Evolutionary conservation across 805 yeast species (phyloP).

Genomic region (Yarrowia divulgata): DNA sequence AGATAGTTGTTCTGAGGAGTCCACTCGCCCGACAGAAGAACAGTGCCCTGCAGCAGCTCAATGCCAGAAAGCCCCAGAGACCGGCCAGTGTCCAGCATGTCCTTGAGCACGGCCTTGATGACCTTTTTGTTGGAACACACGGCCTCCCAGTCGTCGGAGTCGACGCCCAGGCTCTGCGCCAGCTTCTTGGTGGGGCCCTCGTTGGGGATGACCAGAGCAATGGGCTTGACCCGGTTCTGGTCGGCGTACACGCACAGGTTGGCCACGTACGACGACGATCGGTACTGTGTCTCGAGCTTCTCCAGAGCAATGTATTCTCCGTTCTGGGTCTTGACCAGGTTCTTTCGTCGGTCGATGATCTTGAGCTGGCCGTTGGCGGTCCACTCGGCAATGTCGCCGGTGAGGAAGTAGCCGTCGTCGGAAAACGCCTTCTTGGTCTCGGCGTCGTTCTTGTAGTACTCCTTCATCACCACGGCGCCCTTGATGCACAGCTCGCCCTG

Average conservation of each 20-base stretch:
- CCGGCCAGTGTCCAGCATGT: conserved; percentile 76
- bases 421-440: conserved; percentile 80
- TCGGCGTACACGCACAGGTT: conserved; percentile 96
- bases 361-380: conserved; percentile 76
- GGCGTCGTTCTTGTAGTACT: conserved; percentile 81
- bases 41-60: conserved; percentile 81
- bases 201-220: conserved; percentile 87
- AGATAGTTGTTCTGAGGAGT: conserved; percentile 95
- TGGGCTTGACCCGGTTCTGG: conserved; percentile 82
- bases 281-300: conserved; percentile 87
- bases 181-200: conserved; percentile 68
- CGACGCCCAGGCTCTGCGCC: conserved; percentile 63
- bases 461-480: conserved; percentile 75
- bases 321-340: conserved; percentile 91
- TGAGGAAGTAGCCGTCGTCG: conserved; percentile 91
- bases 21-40: conserved; percentile 90
- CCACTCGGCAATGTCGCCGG: conserved; percentile 98
- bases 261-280: conserved; percentile 76
- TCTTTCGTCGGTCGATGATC: conserved; percentile 93
- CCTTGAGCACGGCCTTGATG: conserved; percentile 59
- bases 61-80: conserved; percentile 83
- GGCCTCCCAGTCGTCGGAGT: conserved; percentile 56
- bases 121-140: conserved; percentile 66
- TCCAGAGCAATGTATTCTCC: conserved; percentile 99
- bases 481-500: conserved; percentile 90